Percentiles rank a stretch among this genome's conserved stretches.
These are phyloP conservation scores for Calonectria montana DNA, from an alignment of 2,329 filamentous ascomycete species.

Conservation along the genomic window DNA sequence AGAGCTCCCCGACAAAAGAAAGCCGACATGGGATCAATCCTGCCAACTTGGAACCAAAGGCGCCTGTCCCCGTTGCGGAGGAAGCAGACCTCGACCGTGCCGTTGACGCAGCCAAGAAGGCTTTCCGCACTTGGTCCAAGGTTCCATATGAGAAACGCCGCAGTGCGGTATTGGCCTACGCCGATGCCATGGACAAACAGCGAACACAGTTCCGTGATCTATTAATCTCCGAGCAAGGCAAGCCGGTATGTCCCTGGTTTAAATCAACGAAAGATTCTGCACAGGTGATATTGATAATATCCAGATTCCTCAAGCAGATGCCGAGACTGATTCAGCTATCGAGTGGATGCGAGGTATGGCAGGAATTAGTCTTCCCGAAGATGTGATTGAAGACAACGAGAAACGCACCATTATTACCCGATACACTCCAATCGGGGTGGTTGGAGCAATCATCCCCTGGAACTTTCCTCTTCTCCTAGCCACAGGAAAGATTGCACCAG, in stretches of 20 bases:
- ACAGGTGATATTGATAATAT: rapidly evolving
- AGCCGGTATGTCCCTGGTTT: constrained; percentile 35
- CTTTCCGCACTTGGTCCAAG: constrained; percentile 43
- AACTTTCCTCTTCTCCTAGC: constrained; percentile 66
- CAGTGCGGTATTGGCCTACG: constrained; percentile 37
- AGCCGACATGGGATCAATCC: constrained; percentile 43
- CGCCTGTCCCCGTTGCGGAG: constrained; percentile 40
- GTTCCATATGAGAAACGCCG: constrained; percentile 38
- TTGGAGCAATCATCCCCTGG: constrained; percentile 64
- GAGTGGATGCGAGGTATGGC: constrained; percentile 45
- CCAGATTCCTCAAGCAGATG: constrained; percentile 37
- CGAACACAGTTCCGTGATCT: constrained; percentile 38
- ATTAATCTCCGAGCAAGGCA: constrained; percentile 44
- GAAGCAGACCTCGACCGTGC: constrained; percentile 39
- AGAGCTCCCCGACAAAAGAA: constrained; percentile 32
- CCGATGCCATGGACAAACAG: constrained; percentile 38
- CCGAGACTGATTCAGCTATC: constrained; percentile 39
- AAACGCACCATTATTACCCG: constrained; percentile 44
- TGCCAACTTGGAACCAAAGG: constrained; percentile 45
- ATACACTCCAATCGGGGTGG: constrained; percentile 56
- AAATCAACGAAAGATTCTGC: not conserved
- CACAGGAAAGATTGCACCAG: constrained; percentile 66
- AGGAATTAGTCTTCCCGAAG: constrained; percentile 47
- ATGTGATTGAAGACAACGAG: constrained; percentile 52
- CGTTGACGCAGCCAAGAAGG: constrained; percentile 35